Percentiles rank a stretch among this genome's conserved stretches.
phyloP scores from a whole-genome alignment of 1,284 basidiomycete genomes.

The Sporisorium iseilematis-ciliati region DNA sequence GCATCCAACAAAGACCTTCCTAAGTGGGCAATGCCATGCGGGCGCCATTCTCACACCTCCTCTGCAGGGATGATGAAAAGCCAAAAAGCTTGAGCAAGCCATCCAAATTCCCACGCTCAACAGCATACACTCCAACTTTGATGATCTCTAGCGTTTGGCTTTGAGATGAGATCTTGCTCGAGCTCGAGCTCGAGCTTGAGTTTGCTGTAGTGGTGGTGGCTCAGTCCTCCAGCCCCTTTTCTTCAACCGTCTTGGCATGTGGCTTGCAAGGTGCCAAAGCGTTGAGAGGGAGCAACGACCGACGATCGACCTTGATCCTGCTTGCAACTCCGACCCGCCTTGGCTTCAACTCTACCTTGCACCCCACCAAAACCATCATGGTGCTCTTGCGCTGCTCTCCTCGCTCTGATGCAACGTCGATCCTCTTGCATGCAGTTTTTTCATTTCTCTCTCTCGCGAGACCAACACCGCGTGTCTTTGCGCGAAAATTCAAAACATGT shows the following conservation, averaged over 20 bases:
- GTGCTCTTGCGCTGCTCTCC: no score
- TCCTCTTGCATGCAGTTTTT: background rate
- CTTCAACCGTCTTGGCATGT: conserved; percentile 1
- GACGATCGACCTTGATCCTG: conserved; percentile 1
- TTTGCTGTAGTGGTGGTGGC: no score
- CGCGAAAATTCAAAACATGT: conserved; percentile 7
- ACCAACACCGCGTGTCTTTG: conserved; percentile 9
- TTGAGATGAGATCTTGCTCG: background rate
- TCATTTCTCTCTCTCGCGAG: background rate
- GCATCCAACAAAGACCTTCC: no score
- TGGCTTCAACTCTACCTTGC: conserved; percentile 31
- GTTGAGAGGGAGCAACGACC: background rate
- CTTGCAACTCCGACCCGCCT: conserved; percentile 27
- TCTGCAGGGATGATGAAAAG: no score
- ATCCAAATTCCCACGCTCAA: no score
- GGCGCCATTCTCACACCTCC: no score
- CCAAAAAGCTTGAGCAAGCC: no score
- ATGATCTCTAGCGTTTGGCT: no score
- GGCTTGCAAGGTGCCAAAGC: background rate
- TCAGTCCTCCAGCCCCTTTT: background rate
- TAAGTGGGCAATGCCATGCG: no score
- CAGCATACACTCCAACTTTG: no score
- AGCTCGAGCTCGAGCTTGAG: background rate
- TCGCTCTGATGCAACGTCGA: conserved; percentile 15
- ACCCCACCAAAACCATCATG: background rate